Evolutionary conservation across 805 yeast genomes (phyloP).

Genomic region (Pichia heedii): DNA sequence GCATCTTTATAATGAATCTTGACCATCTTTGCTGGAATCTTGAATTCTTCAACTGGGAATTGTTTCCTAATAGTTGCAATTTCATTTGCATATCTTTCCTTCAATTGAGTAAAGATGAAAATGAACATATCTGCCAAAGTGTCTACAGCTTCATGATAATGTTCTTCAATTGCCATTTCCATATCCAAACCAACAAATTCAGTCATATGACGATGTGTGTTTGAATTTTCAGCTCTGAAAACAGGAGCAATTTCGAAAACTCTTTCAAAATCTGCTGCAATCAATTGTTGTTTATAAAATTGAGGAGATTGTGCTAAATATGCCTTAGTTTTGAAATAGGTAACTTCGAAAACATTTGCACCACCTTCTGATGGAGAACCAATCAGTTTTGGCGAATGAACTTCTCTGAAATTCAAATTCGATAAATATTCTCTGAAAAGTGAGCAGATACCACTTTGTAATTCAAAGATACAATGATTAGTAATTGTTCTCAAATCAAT

Average conservation of each 20-base stretch:
- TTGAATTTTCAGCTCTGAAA: slow-evolving; percentile 97
- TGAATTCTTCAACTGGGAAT: slow-evolving; percentile 96
- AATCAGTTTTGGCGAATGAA: slow-evolving; percentile 92
- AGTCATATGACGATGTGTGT: slow-evolving; percentile 99
- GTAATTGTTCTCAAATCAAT: slow-evolving; percentile 95
- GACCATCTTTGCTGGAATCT: slow-evolving; percentile 89
- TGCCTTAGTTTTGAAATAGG: slow-evolving; percentile 88
- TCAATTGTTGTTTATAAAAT: slow-evolving; percentile 93
- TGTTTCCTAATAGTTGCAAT: slow-evolving; percentile 87
- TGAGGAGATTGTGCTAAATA: slow-evolving; percentile 98
- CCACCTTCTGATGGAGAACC: slow-evolving; percentile 99
- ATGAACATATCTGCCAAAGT: slow-evolving; percentile 58
- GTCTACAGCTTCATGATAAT: slow-evolving; percentile 82
- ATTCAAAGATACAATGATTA: slow-evolving; percentile 93
- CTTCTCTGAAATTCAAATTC: slow-evolving; percentile 67
- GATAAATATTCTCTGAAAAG: slow-evolving; percentile 83
- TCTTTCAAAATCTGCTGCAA: slow-evolving; percentile 94
- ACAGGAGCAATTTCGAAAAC: slow-evolving; percentile 97
- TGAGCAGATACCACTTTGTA: slow-evolving; percentile 81
- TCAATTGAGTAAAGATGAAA: slow-evolving; percentile 79
- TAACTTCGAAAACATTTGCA: slow-evolving; percentile 87
- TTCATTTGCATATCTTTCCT: slow-evolving; percentile 69
- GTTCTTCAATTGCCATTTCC: slow-evolving; percentile 98
- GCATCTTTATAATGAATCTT: slow-evolving; percentile 87
- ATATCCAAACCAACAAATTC: slow-evolving; percentile 96